These are phyloP conservation scores for Rhypophila decipiens DNA, from an alignment of 495 filamentous ascomycete genomes.

Conservation along the genomic window DNA sequence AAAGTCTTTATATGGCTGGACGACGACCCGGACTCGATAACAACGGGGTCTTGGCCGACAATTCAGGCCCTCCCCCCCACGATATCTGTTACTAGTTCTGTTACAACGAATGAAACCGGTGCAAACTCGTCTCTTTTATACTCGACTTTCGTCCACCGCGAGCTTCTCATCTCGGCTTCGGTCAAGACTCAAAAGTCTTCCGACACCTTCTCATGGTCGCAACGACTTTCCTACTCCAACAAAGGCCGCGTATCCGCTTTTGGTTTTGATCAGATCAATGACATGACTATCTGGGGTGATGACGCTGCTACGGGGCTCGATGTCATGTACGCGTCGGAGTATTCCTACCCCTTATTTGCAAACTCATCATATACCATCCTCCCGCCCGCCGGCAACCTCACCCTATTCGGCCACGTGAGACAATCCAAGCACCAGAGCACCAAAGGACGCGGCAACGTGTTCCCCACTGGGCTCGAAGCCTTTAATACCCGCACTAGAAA, in stretches of 20 bases:
- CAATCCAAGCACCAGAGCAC: constrained; percentile 53
- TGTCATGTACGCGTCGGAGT: constrained; percentile 37
- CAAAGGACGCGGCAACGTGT: constrained; percentile 49
- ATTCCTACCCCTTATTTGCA: constrained; percentile 59
- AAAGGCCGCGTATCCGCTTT: constrained; percentile 49
- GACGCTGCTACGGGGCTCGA: constrained; percentile 40
- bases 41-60: constrained; percentile 38
- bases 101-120: constrained; percentile 41
- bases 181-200: constrained; percentile 39
- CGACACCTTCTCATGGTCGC: constrained; percentile 51
- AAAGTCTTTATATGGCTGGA: constrained; percentile 75
- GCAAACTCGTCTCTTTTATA: constrained; percentile 59
- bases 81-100: constrained; percentile 28
- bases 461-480: constrained; percentile 51
- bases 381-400: constrained; percentile 44
- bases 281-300: constrained; percentile 54
- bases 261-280: constrained; percentile 57
- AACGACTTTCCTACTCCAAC: constrained; percentile 55
- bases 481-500: constrained; percentile 20
- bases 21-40: constrained; percentile 35
- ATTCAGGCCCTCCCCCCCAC: constrained; percentile 19
- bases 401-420: constrained; percentile 52
- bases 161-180: constrained; percentile 47
- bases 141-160: constrained; percentile 49
- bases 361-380: constrained; percentile 47